Conservation (phyloP, 495 filamentous ascomycete genomes). For the Annulohypoxylon moriforme region DNA sequence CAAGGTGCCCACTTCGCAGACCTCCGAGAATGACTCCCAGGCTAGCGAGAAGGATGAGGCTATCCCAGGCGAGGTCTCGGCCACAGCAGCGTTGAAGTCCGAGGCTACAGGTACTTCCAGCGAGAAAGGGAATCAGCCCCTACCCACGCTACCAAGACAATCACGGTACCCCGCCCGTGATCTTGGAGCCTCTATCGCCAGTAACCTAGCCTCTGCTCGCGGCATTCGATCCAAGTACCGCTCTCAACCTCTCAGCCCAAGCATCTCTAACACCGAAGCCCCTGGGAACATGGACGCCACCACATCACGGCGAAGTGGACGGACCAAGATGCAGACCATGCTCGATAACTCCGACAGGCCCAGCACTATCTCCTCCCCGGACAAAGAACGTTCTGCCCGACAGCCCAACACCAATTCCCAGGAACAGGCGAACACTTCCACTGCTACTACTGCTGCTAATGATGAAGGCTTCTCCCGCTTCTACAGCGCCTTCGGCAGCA, state of each 20-base stretch:
- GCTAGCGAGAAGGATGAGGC: slow-evolving; percentile 52
- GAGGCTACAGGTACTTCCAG: slow-evolving; percentile 37
- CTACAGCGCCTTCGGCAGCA: slow-evolving; percentile 85
- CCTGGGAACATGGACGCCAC: slow-evolving; percentile 75
- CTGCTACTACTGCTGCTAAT: slow-evolving; percentile 36
- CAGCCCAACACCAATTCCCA: slow-evolving; percentile 23
- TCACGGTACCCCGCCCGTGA: slow-evolving; percentile 70
- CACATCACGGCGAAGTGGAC: slow-evolving; percentile 61
- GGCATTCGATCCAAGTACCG: slow-evolving; percentile 80
- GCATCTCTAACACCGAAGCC: slow-evolving; percentile 77
- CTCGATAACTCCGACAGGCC: slow-evolving; percentile 56
- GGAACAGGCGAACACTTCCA: slow-evolving; percentile 30
- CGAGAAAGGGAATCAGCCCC: slow-evolving; percentile 55
- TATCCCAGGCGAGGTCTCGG: slow-evolving; percentile 28
- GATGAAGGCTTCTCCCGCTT: slow-evolving; percentile 90
- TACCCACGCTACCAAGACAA: slow-evolving; percentile 60
- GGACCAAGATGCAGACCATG: slow-evolving; percentile 53
- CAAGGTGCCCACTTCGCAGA: slow-evolving; percentile 64
- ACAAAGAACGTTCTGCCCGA: slow-evolving; percentile 41
- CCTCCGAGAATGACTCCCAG: slow-evolving; percentile 52
- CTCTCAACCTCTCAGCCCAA: slow-evolving; percentile 73
- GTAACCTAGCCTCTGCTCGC: slow-evolving; percentile 86
- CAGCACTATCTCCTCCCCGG: slow-evolving; percentile 52
- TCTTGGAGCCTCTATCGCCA: slow-evolving; percentile 86
- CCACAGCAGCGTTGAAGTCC: slow-evolving; percentile 37